Evolutionary conservation across 2,329 filamentous ascomycete species (phyloP).

Genomic region (Truncatella angustata): DNA sequence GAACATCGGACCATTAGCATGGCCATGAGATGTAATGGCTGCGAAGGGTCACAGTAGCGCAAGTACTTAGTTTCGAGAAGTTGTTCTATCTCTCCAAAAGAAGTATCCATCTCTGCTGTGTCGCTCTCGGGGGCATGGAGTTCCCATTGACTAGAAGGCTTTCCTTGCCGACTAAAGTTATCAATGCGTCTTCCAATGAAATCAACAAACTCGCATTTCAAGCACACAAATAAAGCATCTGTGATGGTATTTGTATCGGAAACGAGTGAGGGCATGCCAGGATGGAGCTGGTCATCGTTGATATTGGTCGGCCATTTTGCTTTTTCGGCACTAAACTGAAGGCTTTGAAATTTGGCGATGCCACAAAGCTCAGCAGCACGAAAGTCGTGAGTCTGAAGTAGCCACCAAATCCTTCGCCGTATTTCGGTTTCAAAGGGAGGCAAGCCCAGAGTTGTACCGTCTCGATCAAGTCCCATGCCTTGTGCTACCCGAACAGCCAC

Average conservation of each 20-base stretch:
- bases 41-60: conserved; percentile 40
- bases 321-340: not conserved
- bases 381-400: conserved; percentile 6
- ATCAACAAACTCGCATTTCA: not conserved
- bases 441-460: conserved; percentile 34
- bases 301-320: conserved; percentile 24
- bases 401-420: conserved; percentile 54
- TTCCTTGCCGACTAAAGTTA: conserved; percentile 32
- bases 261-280: conserved; percentile 32
- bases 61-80: conserved; percentile 39
- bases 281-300: conserved; percentile 35
- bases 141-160: conserved; percentile 2
- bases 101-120: conserved; percentile 19
- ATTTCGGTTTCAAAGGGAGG: conserved; percentile 49
- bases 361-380: conserved; percentile 6
- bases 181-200: conserved; percentile 30
- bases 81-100: conserved; percentile 39
- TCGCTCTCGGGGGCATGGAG: conserved; percentile 2
- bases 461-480: conserved; percentile 51
- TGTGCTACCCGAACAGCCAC: conserved; percentile 51
- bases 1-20: conserved; percentile 15
- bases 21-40: conserved; percentile 20
- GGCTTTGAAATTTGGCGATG: conserved; percentile 3
- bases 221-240: conserved; percentile 31
- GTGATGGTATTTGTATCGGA: conserved; percentile 26